Percentiles rank a stretch among this genome's conserved stretches.
phyloP scores from a whole-genome alignment of 352 stramenopile species.

The Globisporangium paroecandrum region DNA sequence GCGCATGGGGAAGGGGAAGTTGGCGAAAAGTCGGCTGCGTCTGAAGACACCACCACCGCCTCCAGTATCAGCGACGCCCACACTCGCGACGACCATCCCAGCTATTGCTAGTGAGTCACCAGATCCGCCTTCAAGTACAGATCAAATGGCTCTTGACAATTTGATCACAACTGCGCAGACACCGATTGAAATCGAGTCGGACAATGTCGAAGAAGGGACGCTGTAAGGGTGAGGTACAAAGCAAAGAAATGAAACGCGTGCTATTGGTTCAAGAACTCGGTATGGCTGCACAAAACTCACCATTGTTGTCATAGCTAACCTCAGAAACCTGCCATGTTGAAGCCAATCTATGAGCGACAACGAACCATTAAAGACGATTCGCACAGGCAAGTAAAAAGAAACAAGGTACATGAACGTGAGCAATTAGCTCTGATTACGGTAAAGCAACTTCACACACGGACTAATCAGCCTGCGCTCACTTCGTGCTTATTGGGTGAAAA shows the following conservation, averaged over 20 bases:
- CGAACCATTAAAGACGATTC: background rate
- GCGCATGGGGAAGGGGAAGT: constrained; percentile 43
- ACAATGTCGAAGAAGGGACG: background rate
- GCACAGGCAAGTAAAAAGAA: no score
- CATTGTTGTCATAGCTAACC: background rate
- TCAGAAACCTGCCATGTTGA: background rate
- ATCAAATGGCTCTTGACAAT: constrained; percentile 6
- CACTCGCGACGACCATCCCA: background rate
- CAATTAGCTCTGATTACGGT: no score
- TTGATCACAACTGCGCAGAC: background rate
- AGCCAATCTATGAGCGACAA: background rate
- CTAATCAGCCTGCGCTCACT: no score
- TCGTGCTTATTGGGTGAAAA: no score
- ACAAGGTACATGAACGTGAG: no score
- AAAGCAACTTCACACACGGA: no score
- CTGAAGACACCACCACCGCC: constrained; percentile 15
- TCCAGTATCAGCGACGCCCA: background rate
- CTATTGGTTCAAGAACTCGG: background rate
- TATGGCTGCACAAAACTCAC: background rate
- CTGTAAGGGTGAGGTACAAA: background rate
- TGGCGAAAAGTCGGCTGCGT: constrained; percentile 26
- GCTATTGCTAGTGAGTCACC: background rate
- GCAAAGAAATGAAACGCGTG: background rate
- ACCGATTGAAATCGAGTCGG: background rate
- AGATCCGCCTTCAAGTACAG: background rate